These are phyloP conservation scores for Umbelopsis sp. DNA, from an alignment of 192 early-diverging fungal genomes.

Conservation along the genomic window DNA sequence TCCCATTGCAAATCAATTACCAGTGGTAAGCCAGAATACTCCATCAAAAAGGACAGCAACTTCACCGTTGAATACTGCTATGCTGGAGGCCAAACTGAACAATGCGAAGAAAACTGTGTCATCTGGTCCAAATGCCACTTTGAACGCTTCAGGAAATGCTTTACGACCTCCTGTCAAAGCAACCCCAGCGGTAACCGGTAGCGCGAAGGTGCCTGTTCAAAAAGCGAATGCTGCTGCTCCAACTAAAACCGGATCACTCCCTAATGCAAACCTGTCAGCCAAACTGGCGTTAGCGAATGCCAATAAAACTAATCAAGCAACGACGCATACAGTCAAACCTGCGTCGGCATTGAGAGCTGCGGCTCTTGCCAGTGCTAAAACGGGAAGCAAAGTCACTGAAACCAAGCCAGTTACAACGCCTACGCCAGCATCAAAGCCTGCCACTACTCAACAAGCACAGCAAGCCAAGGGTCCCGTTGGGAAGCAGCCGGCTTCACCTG, in stretches of 20 bases:
- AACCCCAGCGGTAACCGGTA: background rate
- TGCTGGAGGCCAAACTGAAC: constrained; percentile 7
- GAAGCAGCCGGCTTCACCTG: background rate
- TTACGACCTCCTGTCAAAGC: background rate
- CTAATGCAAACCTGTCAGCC: background rate
- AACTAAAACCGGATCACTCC: background rate
- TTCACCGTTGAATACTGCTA: background rate
- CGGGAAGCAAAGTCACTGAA: background rate
- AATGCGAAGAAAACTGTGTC: background rate
- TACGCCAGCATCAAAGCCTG: too few relatives aligned
- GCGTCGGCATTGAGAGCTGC: constrained; percentile 9
- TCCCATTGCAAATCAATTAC: background rate
- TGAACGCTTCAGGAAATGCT: background rate
- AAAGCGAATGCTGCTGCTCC: background rate
- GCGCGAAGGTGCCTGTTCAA: background rate
- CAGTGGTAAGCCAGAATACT: background rate
- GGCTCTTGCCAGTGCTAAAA: background rate
- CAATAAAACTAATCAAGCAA: background rate
- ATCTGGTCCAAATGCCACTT: background rate
- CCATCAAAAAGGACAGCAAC: background rate
- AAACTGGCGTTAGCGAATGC: constrained; percentile 10
- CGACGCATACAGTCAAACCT: background rate
- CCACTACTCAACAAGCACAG: background rate
- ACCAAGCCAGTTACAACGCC: background rate
- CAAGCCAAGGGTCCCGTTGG: background rate